Percentiles rank a stretch among this genome's conserved stretches.
Evolutionary conservation across 345 rosid genomes (phyloP).

Genomic region (Brassica rapa): DNA sequence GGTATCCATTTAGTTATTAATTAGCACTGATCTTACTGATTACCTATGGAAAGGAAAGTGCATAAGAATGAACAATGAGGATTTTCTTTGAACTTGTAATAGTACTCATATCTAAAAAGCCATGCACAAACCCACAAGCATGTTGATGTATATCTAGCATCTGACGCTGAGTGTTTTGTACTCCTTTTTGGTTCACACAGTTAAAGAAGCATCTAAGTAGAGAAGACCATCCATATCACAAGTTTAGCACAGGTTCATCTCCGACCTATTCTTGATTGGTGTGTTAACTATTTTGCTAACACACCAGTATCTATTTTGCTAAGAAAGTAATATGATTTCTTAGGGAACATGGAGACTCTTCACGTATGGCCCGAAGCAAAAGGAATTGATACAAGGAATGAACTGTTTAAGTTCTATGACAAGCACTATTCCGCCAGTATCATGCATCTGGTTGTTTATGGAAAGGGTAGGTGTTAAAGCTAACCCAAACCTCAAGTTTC

Average conservation of each 20-base stretch:
- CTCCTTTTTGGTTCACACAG: constrained; percentile 43
- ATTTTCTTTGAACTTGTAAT: neutral
- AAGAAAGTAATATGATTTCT: constrained; percentile 19
- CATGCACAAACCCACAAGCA: neutral
- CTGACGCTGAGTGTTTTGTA: neutral
- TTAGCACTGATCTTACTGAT: neutral
- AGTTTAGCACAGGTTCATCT: constrained; percentile 74
- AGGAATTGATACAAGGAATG: constrained; percentile 72
- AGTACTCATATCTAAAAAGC: neutral
- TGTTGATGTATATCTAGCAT: neutral
- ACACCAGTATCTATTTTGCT: neutral
- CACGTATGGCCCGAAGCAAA: constrained; percentile 67
- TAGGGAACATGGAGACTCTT: constrained; percentile 85
- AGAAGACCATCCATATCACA: constrained; percentile 83
- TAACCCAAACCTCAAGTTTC: neutral
- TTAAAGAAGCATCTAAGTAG: constrained; percentile 71
- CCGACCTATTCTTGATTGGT: neutral
- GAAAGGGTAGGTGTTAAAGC: constrained; percentile 60
- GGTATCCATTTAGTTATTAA: constrained; percentile 43
- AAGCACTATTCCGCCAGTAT: constrained; percentile 86
- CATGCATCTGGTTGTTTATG: constrained; percentile 83
- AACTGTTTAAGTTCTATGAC: constrained; percentile 73
- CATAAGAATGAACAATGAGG: neutral
- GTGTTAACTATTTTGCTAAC: neutral
- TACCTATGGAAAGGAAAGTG: neutral